Conservation (phyloP, 352 stramenopile genomes). For the Plasmopara viticola region DNA sequence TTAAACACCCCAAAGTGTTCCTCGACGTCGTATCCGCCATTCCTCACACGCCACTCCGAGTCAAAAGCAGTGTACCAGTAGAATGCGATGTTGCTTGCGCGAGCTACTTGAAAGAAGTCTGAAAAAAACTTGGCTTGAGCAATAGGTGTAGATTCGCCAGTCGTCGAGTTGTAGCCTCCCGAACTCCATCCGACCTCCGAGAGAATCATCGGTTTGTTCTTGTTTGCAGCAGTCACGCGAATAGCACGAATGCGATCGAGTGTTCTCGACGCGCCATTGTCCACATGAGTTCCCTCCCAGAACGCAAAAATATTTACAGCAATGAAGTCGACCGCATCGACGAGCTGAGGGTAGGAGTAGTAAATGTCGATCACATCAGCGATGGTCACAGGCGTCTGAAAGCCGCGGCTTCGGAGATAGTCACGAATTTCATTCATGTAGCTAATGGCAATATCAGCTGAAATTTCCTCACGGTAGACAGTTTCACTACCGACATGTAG, state of each 20-base stretch:
- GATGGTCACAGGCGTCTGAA: conserved; percentile 49
- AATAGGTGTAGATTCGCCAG: conserved; percentile 28
- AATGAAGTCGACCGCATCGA: conserved; percentile 56
- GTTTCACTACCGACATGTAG: conserved; percentile 70
- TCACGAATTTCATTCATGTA: conserved; percentile 57
- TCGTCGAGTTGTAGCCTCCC: conserved; percentile 23
- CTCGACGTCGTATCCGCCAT: conserved; percentile 42
- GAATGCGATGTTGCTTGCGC: conserved; percentile 43
- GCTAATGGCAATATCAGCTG: conserved; percentile 28
- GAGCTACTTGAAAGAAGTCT: conserved; percentile 55
- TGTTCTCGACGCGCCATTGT: conserved; percentile 34
- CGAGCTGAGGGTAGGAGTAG: conserved; percentile 40
- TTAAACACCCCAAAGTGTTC: conserved; percentile 59
- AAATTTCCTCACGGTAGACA: conserved; percentile 56
- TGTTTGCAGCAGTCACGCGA: conserved; percentile 17
- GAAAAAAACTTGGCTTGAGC: conserved; percentile 49
- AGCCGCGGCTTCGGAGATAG: conserved; percentile 20
- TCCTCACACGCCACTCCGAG: conserved; percentile 29
- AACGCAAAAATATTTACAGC: conserved; percentile 65
- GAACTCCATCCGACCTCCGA: conserved; percentile 65
- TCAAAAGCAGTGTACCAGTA: conserved; percentile 71
- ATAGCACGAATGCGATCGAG: conserved; percentile 42
- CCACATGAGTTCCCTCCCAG: conserved; percentile 43
- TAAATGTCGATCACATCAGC: conserved; percentile 57
- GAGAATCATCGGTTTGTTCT: conserved; percentile 57